These are phyloP conservation scores for Fusarium hainanense DNA, from an alignment of 2,329 filamentous ascomycete genomes.

Conservation along the genomic window DNA sequence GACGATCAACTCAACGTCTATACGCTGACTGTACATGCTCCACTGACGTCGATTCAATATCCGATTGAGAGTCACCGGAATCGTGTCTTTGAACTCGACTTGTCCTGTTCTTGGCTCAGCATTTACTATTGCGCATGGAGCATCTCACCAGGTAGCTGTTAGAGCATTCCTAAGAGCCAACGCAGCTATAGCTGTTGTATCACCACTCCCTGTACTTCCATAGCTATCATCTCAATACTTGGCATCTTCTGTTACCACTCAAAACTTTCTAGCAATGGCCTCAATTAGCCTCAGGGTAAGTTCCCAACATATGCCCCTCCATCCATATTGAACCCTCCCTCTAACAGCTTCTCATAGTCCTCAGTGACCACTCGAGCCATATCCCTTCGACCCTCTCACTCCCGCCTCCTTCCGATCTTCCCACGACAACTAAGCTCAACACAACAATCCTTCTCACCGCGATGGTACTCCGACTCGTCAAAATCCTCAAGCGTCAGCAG, in stretches of 20 bases:
- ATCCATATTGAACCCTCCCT: neutral
- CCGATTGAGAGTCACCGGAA: neutral
- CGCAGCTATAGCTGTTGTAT: slow-evolving; percentile 36
- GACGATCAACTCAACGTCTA: slow-evolving; percentile 16
- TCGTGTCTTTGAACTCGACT: neutral
- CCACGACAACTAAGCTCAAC: slow-evolving; percentile 17
- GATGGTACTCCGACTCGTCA: slow-evolving; percentile 42
- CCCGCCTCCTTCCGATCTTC: slow-evolving; percentile 14
- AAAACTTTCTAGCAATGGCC: slow-evolving; percentile 28
- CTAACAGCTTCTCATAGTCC: slow-evolving; percentile 35
- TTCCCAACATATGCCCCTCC: neutral
- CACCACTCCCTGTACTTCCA: neutral
- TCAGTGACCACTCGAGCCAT: slow-evolving; percentile 38
- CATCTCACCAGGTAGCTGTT: slow-evolving; percentile 28
- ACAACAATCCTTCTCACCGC: slow-evolving; percentile 6
- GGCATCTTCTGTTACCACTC: neutral
- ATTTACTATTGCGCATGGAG: slow-evolving; percentile 9
- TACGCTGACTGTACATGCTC: slow-evolving; percentile 27
- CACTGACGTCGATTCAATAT: slow-evolving; percentile 28
- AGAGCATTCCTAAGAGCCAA: slow-evolving; percentile 7
- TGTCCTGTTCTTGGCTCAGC: neutral
- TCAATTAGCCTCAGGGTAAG: slow-evolving; percentile 43
- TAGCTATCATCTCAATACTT: neutral
- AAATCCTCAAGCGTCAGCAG: slow-evolving; percentile 4
- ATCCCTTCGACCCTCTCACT: slow-evolving; percentile 34